These are phyloP conservation scores for Kwoniella heveanensis DNA, from an alignment of 768 basidiomycete genomes.

Conservation along the genomic window DNA sequence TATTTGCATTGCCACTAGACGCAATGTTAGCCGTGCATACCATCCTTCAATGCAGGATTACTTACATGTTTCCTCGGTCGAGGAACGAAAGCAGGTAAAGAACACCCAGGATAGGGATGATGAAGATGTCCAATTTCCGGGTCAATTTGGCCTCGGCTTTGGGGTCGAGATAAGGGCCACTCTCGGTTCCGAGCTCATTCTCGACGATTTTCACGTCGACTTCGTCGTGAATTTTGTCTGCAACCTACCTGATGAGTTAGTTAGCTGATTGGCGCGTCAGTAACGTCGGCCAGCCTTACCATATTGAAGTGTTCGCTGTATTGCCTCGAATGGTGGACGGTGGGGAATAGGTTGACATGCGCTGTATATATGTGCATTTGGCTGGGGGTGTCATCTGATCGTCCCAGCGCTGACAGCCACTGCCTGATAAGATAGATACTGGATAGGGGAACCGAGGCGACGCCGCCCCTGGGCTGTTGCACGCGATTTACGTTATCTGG, in stretches of 20 bases:
- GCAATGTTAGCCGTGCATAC: neutral
- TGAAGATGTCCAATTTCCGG: slow-evolving; percentile 1
- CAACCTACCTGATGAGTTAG: neutral
- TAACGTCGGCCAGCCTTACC: neutral
- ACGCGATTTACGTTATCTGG: neutral
- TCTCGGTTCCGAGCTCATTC: neutral
- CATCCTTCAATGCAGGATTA: neutral
- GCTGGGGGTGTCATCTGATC: neutral
- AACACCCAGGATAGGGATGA: slow-evolving; percentile 4
- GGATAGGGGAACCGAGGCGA: neutral
- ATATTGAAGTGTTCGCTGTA: neutral
- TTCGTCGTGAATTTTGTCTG: neutral
- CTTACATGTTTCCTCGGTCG: slow-evolving; percentile 6
- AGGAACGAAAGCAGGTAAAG: slow-evolving; percentile 4
- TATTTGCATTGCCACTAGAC: neutral
- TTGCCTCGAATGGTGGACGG: neutral
- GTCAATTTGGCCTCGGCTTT: neutral
- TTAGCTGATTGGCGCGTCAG: neutral
- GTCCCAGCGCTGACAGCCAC: neutral
- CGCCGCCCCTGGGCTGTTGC: neutral
- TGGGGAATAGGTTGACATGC: neutral
- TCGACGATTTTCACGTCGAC: neutral
- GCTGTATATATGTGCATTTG: neutral
- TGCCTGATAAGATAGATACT: neutral
- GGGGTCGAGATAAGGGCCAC: neutral